Evolutionary conservation across 23 red algal genomes (phyloP).

Genomic region (Gracilaria domingensis): DNA sequence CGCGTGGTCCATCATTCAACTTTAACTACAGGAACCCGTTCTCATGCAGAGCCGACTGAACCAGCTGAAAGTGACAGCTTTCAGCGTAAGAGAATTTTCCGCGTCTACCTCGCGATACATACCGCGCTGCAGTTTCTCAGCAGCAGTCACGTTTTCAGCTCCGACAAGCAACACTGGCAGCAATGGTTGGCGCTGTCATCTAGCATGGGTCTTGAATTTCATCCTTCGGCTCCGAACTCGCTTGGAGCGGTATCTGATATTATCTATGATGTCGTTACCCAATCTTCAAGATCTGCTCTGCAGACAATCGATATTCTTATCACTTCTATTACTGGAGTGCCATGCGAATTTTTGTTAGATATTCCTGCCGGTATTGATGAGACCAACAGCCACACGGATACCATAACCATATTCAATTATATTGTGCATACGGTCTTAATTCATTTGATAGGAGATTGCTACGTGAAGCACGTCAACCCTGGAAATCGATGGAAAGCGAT

Average conservation of each 20-base stretch:
- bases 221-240: neutral
- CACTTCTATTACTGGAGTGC: conserved; percentile 4
- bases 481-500: neutral
- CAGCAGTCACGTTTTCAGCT: neutral
- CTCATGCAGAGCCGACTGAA: neutral
- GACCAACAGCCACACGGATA: neutral
- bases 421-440: neutral
- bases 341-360: neutral
- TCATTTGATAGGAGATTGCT: neutral
- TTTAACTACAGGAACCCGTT: neutral
- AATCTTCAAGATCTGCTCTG: neutral
- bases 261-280: neutral
- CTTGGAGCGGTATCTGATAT: conserved; percentile 5
- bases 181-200: no score
- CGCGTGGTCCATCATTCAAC: conserved; percentile 1
- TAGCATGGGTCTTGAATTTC: neutral
- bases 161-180: neutral
- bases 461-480: neutral
- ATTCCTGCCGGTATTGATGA: neutral
- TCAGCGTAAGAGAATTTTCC: neutral
- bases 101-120: neutral
- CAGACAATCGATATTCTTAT: neutral
- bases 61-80: neutral
- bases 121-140: neutral
- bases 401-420: neutral